These are phyloP conservation scores for Claviceps sp. DNA, from an alignment of 2,329 filamentous ascomycete species.

Conservation along the genomic window DNA sequence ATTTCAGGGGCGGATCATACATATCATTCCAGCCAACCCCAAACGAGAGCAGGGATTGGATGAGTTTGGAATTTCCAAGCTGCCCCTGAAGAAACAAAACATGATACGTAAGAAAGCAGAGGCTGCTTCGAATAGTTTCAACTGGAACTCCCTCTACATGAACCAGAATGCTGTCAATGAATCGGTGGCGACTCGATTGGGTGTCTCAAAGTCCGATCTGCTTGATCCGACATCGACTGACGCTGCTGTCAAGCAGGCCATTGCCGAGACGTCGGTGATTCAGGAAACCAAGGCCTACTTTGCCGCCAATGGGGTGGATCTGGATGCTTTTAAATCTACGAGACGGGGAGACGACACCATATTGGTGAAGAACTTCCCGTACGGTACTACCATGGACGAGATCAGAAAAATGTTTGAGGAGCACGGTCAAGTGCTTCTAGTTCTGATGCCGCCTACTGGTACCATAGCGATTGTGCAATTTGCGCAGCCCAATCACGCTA, in stretches of 20 bases:
- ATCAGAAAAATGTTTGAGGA: constrained; percentile 72
- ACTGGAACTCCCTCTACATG: constrained; percentile 99
- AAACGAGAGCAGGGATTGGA: constrained; percentile 75
- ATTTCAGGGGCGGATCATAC: constrained; percentile 85
- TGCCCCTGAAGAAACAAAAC: constrained; percentile 90
- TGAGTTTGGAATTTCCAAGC: constrained; percentile 77
- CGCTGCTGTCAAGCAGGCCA: constrained; percentile 88
- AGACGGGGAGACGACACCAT: constrained; percentile 79
- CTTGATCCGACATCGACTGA: constrained; percentile 93
- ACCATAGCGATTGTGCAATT: constrained; percentile 94
- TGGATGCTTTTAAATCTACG: constrained; percentile 78
- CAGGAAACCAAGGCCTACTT: constrained; percentile 95
- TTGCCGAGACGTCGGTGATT: constrained; percentile 91
- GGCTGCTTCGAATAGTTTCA: constrained; percentile 67
- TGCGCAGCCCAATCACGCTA: constrained; percentile 62
- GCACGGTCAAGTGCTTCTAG: constrained; percentile 65
- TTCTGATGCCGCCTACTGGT: constrained; percentile 84
- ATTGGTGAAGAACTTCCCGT: constrained; percentile 89
- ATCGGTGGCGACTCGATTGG: constrained; percentile 73
- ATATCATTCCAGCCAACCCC: constrained; percentile 72
- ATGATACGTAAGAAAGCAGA: constrained; percentile 76
- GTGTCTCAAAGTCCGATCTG: constrained; percentile 80
- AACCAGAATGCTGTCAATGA: constrained; percentile 90
- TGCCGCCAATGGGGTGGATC: constrained; percentile 70
- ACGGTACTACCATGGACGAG: constrained; percentile 67